These are phyloP conservation scores for Rhizopogon sp. DNA, from an alignment of 768 basidiomycete genomes.

Conservation along the genomic window DNA sequence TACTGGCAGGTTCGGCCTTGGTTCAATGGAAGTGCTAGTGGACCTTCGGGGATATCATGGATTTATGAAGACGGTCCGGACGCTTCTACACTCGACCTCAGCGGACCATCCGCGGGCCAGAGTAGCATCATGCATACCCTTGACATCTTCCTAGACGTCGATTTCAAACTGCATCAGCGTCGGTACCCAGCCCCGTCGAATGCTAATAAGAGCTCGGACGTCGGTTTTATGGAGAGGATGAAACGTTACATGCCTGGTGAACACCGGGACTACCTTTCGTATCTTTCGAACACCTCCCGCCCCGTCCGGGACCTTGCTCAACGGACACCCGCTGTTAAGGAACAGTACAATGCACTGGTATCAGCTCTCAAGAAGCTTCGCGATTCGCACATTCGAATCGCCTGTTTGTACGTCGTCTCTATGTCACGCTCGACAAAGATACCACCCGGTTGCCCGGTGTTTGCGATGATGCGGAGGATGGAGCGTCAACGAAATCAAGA, in stretches of 20 bases:
- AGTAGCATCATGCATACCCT: constrained; percentile 86
- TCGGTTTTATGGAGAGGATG: constrained; percentile 90
- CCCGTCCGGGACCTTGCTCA: constrained; percentile 60
- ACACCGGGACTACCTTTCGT: constrained; percentile 79
- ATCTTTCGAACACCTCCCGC: constrained; percentile 56
- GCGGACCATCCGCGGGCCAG: constrained; percentile 93
- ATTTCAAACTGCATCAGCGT: constrained; percentile 75
- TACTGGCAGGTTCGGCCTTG: constrained; percentile 90
- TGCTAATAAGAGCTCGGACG: constrained; percentile 60
- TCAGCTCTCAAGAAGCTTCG: constrained; percentile 76
- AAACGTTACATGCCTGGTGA: constrained; percentile 91
- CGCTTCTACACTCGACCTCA: constrained; percentile 56
- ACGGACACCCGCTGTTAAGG: constrained; percentile 51
- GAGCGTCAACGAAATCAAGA: constrained; percentile 36
- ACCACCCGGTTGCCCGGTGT: constrained; percentile 45
- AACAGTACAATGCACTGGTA: constrained; percentile 78
- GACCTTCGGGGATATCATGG: constrained; percentile 51
- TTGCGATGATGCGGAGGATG: constrained; percentile 48
- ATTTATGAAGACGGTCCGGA: constrained; percentile 73
- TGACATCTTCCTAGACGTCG: constrained; percentile 83
- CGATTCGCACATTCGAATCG: constrained; percentile 86
- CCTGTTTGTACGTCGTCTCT: constrained; percentile 79
- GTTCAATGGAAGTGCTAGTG: constrained; percentile 78
- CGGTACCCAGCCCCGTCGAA: constrained; percentile 64
- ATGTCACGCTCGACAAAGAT: constrained; percentile 65